Base-by-base conservation (phyloP, 331 rosid genomes). In the Stylosanthes scabra region DNA sequence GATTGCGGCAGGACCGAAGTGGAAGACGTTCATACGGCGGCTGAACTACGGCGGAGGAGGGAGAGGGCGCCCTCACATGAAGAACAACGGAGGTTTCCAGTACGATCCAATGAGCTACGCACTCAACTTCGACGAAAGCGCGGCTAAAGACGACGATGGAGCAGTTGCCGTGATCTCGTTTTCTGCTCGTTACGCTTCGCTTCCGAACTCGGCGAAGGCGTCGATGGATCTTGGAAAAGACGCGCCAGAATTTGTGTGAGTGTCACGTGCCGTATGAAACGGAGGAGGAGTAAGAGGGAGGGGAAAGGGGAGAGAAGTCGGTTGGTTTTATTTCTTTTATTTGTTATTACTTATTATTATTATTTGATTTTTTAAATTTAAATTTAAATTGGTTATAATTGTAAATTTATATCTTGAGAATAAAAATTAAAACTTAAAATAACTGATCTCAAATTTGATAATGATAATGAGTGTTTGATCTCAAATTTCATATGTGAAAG, bases 11-110 rank as follows among this genome's bases (percentile, higher is more conserved):
- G 93, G 97, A 2, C 97, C 93, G 1, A 91, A 78, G 64, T 93
- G 95, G 98, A 92, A 85, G 76, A 88, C 91, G 8, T 86, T 93
- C 74, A 76, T 93, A 34, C 90, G 93, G 25, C 85, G 88, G 9
- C 84, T 93, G 77, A 80, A 81, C 4, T 77, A 49, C 20, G 44
- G 44, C 62, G 45, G 45, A 3, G 45, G 45, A 5, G 60, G 45
- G 27, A 10, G 9, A 13, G 37, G 5, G 5, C 71, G 73, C 2
- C 13, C 14, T 5, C 27, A 11, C 4, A 42, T 68, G 13, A 75
- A 51, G 78, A 88, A 70, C 20, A 88, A 70, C 15, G 46, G 68
- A 2, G 75, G 80, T 1, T 90, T 83, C 73, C 74, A 81, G 8
- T 89, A 91, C 70, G 96, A 91, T 74, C 84, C 88, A 8, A 41